Evolutionary conservation across 345 rosid genomes (phyloP), one percentile per base, ranked within the genome.

Genomic region (Arabis alpina): DNA sequence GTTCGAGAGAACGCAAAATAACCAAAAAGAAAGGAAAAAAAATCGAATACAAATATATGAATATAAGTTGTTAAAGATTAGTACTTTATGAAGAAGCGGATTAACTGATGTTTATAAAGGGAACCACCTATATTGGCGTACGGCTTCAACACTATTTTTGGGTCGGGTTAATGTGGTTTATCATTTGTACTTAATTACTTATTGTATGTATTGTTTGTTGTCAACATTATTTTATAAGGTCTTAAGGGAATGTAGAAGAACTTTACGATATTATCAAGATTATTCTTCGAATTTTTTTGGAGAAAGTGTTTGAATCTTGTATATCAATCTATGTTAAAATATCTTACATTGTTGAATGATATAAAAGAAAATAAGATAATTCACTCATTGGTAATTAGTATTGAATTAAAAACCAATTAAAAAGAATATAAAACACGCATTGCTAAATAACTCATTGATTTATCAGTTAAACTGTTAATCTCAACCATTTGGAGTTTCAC

Each of bases 121-220:
- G 48, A 58, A 14, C 54, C 65, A 39, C 25, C 40, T 36, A 39
- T 4, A 48, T 58, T 10, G 25, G 56, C 41, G 25, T 50, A 16
- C 34, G 66, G 51, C 32, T 32, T 27, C 16, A 13, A 19, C 28
- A 8, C 25, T 27, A 40, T 42, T 14, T 62, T 28, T 50, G 12
- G 52, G 36, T 60, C 8, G 52, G 60, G 34, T 60, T 60, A 51
- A 60, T 59, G 60, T 70, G 28, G 30, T 7, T 51, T 60, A 59
- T 37, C 42, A 58, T 69, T 49, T 47, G 48, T n/a, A 47, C 13
- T 44, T 32, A 32, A 1, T 48, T 28, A 36, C 6, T 43, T 6
- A 2, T 12, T 42, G 0, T 32, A 48, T 49, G 3, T 8, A n/a
- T 23, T 12, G 49, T 37, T 10, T 23, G 23, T 50, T 13, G 3